Evolutionary conservation across 495 filamentous ascomycete species (phyloP).

Genomic region (Penicillium manginii): DNA sequence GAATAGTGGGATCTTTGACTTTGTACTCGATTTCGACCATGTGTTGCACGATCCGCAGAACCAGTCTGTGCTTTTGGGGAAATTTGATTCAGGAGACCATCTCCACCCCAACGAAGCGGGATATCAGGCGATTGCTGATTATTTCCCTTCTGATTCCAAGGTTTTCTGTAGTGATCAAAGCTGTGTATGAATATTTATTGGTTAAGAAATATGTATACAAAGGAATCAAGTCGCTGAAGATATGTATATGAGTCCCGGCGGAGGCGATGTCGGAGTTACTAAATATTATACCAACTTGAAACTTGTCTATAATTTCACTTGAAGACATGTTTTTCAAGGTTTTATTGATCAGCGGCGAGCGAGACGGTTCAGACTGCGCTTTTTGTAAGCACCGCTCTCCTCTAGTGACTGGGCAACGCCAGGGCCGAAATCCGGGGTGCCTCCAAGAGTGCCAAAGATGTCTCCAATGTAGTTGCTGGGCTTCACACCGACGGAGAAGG

Average conservation of each 20-base stretch:
- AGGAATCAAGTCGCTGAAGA: too few species aligned
- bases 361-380: slow-evolving; percentile 24
- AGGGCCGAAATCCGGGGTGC: slow-evolving; percentile 67
- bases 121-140: slow-evolving; percentile 63
- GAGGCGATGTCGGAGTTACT: too few species aligned
- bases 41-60: slow-evolving; percentile 56
- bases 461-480: slow-evolving; percentile 74
- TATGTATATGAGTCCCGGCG: too few species aligned
- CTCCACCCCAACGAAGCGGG: slow-evolving; percentile 71
- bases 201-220: too few species aligned
- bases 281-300: too few species aligned
- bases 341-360: slow-evolving; percentile 16
- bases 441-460: slow-evolving; percentile 69
- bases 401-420: slow-evolving; percentile 38
- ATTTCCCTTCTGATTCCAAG: slow-evolving; percentile 61
- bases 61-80: slow-evolving; percentile 42
- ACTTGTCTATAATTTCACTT: too few species aligned
- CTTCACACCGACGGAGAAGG: slow-evolving; percentile 61
- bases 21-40: slow-evolving; percentile 65
- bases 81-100: slow-evolving; percentile 70
- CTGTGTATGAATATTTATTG: neutral
- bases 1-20: slow-evolving; percentile 59
- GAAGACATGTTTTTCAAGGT: neutral
- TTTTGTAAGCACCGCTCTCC: slow-evolving; percentile 34
- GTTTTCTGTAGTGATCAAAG: slow-evolving; percentile 45